Evolutionary conservation across 2,329 filamentous ascomycete species (phyloP).

Genomic region (Penicillium sp.): DNA sequence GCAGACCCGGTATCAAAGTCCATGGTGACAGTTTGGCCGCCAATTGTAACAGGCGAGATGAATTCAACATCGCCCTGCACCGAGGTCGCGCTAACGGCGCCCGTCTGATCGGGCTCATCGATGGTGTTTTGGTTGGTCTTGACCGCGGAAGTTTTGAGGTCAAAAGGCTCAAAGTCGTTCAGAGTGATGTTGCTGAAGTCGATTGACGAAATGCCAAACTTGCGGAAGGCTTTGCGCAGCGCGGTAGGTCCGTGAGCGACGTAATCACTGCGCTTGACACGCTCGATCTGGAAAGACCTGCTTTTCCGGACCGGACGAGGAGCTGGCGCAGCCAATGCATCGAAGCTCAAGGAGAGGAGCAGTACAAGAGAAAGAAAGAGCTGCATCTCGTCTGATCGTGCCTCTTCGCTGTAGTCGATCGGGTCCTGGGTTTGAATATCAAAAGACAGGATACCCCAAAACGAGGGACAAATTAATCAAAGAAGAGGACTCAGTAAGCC

Average conservation of each 20-base stretch:
- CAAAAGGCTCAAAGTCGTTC: slow-evolving; percentile 37
- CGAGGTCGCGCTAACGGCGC: slow-evolving; percentile 65
- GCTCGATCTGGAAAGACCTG: slow-evolving; percentile 62
- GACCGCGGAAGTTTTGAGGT: slow-evolving; percentile 26
- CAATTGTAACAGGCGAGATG: slow-evolving; percentile 68
- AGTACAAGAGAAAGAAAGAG: slow-evolving; percentile 30
- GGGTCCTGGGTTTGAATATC: background rate
- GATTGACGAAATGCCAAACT: slow-evolving; percentile 60
- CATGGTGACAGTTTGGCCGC: slow-evolving; percentile 67
- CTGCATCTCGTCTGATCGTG: slow-evolving; percentile 27
- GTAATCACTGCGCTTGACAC: slow-evolving; percentile 59
- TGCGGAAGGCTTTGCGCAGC: slow-evolving; percentile 67
- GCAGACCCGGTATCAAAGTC: slow-evolving; percentile 77
- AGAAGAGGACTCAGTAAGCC: background rate
- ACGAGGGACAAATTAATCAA: background rate
- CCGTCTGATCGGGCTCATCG: slow-evolving; percentile 41
- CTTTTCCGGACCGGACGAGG: slow-evolving; percentile 26
- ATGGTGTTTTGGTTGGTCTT: slow-evolving; percentile 22
- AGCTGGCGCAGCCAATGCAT: slow-evolving; percentile 38
- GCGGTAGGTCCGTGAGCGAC: slow-evolving; percentile 61
- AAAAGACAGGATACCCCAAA: background rate
- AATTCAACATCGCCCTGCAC: slow-evolving; percentile 69
- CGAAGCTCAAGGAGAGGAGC: slow-evolving; percentile 33
- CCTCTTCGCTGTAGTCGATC: background rate
- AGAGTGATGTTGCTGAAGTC: slow-evolving; percentile 41